A percentile compares a stretch with the other conserved stretches of the same genome.
Evolutionary conservation across 305 asterid species (phyloP).

Genomic region (Fraxinus floribunda): DNA sequence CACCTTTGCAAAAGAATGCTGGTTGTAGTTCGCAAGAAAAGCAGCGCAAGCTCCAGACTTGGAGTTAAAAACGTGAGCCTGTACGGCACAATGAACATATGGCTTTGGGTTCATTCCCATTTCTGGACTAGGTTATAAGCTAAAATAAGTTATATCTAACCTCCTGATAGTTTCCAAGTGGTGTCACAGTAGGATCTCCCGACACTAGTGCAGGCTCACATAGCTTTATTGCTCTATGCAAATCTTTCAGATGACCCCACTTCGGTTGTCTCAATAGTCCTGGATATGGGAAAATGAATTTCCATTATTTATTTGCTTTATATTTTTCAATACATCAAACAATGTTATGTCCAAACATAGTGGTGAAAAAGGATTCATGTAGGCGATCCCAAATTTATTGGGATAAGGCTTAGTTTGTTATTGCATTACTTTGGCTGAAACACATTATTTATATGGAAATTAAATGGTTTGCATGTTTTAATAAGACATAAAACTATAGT

Average conservation of each 20-base stretch:
- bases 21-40: constrained; percentile 83
- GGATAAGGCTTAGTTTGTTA: neutral
- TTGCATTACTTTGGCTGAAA: constrained; percentile 16
- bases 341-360: neutral
- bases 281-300: constrained; percentile 25
- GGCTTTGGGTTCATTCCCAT: constrained; percentile 8
- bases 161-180: constrained; percentile 94
- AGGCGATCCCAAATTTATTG: neutral
- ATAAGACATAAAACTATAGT: neutral
- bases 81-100: constrained; percentile 25
- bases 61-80: constrained; percentile 87
- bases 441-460: neutral
- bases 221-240: constrained; percentile 94
- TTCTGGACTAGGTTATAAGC: constrained; percentile 3
- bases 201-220: constrained; percentile 90
- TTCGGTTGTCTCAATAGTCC: constrained; percentile 86
- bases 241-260: constrained; percentile 98
- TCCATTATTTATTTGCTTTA: neutral
- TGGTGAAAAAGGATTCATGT: neutral
- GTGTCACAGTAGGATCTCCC: constrained; percentile 56
- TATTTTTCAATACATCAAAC: neutral
- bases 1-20: constrained; percentile 73
- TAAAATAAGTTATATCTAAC: constrained; percentile 37
- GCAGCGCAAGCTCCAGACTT: constrained; percentile 85
- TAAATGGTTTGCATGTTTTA: neutral